Conservation (phyloP, 2,329 filamentous ascomycete species). For the Echinosphaeria canescens region DNA sequence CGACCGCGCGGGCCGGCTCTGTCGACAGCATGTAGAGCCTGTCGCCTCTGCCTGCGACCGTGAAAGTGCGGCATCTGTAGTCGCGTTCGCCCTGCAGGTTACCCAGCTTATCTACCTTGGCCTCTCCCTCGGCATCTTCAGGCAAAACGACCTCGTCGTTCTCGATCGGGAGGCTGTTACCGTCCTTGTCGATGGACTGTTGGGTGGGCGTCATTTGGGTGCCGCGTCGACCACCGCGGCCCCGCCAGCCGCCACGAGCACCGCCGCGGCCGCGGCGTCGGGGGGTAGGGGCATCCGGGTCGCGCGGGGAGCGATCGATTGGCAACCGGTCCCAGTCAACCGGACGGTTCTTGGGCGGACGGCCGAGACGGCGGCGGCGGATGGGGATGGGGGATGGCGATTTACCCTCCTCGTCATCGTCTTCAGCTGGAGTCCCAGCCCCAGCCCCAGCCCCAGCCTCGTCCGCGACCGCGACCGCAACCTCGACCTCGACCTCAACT, state of each 20-base stretch:
- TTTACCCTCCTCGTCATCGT: slow-evolving; percentile 19
- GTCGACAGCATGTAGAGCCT: slow-evolving; percentile 97
- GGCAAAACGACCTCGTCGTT: slow-evolving; percentile 83
- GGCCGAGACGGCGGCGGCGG: slow-evolving; percentile 59
- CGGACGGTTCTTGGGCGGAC: slow-evolving; percentile 67
- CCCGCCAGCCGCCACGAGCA: slow-evolving; percentile 46
- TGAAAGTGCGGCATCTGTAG: slow-evolving; percentile 92
- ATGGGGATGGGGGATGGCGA: slow-evolving; percentile 35
- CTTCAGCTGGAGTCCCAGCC: slow-evolving; percentile 13
- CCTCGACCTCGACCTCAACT: too few relatives aligned
- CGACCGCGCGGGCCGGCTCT: slow-evolving; percentile 87
- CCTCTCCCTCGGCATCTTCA: slow-evolving; percentile 71
- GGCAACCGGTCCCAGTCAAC: slow-evolving; percentile 50
- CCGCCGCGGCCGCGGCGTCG: slow-evolving; percentile 41
- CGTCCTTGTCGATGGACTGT: slow-evolving; percentile 82
- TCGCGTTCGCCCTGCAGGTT: slow-evolving; percentile 67
- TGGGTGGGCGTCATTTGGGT: slow-evolving; percentile 57
- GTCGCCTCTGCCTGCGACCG: slow-evolving; percentile 61
- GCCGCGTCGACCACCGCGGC: slow-evolving; percentile 42
- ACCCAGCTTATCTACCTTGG: slow-evolving; percentile 81
- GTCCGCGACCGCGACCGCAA: slow-evolving; percentile 21
- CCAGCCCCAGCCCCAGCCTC: slow-evolving; percentile 20
- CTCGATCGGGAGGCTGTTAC: slow-evolving; percentile 74
- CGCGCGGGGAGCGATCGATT: slow-evolving; percentile 29
- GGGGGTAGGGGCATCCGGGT: slow-evolving; percentile 32